Conservation (phyloP, 306 rosid species). For the Citrullus mucosospermus region DNA sequence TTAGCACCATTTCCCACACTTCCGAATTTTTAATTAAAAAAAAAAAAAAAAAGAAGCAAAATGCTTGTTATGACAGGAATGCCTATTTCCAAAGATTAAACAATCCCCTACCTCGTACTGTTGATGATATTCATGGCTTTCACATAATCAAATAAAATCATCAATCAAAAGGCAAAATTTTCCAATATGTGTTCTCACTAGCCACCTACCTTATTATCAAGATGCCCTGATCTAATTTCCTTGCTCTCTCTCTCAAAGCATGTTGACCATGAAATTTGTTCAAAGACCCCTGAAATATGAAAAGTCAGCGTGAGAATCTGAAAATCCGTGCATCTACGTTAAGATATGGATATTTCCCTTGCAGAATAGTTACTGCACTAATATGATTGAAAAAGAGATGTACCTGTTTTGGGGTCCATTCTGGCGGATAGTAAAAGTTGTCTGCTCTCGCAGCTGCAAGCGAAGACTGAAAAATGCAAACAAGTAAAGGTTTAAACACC, state of each 20-base stretch:
- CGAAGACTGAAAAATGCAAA: conserved; percentile 58
- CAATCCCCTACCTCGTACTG: too few species aligned
- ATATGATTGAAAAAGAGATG: neutral
- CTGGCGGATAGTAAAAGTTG: conserved; percentile 87
- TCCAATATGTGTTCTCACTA: neutral
- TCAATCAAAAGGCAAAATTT: neutral
- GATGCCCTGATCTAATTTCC: conserved; percentile 80
- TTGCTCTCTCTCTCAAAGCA: conserved; percentile 89
- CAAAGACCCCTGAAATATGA: conserved; percentile 59
- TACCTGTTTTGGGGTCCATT: conserved; percentile 91
- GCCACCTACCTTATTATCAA: conserved; percentile 59
- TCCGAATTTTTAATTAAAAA: too few species aligned
- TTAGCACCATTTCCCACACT: neutral
- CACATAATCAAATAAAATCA: neutral
- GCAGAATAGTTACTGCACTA: neutral
- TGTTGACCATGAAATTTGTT: conserved; percentile 90
- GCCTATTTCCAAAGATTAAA: too few species aligned
- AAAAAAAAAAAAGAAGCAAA: too few species aligned
- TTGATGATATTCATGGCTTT: too few species aligned
- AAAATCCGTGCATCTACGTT: neutral
- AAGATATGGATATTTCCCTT: neutral
- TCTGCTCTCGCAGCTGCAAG: conserved; percentile 96
- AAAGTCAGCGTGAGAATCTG: neutral
- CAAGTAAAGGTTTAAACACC: conserved; percentile 16
- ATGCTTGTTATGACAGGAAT: too few species aligned